Conservation (phyloP, 2,329 filamentous ascomycete species). For the Cladosporium cucumerinum region DNA sequence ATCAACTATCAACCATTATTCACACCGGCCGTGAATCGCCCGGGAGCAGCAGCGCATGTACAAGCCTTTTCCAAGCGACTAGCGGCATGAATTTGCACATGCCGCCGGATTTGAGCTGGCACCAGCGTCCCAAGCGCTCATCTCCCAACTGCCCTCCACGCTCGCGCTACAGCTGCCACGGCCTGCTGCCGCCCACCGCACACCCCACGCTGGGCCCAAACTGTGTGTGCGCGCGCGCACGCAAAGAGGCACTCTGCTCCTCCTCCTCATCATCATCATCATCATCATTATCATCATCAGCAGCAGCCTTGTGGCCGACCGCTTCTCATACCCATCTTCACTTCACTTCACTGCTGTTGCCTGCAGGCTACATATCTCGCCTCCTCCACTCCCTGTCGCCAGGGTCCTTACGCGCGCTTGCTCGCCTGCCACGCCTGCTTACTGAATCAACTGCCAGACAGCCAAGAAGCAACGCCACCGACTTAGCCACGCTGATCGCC, state of each 20-base stretch:
- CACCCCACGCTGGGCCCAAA: not conserved
- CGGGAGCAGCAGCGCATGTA: not conserved
- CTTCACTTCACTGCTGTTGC: not conserved
- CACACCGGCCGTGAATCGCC: conserved; percentile 1
- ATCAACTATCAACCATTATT: not conserved
- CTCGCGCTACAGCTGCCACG: not conserved
- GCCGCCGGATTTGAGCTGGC: not conserved
- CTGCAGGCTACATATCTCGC: not conserved
- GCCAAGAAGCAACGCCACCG: conserved; percentile 6
- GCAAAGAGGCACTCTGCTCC: not conserved
- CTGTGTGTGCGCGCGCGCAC: not conserved
- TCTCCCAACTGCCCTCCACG: not conserved
- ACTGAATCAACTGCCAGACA: conserved; percentile 4
- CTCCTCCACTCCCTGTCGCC: not conserved
- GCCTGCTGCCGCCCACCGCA: not conserved
- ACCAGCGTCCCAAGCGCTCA: not conserved
- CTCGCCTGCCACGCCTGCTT: conserved; percentile 3
- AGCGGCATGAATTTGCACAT: conserved; percentile 1
- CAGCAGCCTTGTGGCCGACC: conserved; percentile 10
- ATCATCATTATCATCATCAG: no score
- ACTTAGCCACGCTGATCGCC: conserved; percentile 14
- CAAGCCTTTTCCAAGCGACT: conserved; percentile 3
- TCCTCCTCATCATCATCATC: no score
- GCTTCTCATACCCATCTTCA: not conserved
- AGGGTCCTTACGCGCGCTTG: not conserved